Percentiles rank a stretch among this genome's conserved stretches.
These are phyloP conservation scores for Fusarium kyushuense DNA, from an alignment of 2,329 filamentous ascomycete species.

Conservation along the genomic window DNA sequence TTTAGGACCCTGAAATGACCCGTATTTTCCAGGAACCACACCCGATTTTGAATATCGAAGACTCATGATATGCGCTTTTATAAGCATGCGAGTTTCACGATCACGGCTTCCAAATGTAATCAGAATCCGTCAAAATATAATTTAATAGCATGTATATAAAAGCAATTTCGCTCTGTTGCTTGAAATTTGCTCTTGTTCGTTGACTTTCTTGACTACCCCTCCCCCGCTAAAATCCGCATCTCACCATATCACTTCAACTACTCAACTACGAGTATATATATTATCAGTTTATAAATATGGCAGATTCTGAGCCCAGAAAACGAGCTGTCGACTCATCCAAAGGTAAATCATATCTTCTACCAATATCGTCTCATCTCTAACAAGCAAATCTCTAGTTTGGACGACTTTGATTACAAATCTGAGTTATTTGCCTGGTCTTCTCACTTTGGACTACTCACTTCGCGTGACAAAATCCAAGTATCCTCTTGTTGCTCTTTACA, in stretches of 20 bases:
- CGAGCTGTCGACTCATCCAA: slow-evolving; percentile 57
- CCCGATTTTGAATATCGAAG: slow-evolving; percentile 22
- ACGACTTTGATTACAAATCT: slow-evolving; percentile 88
- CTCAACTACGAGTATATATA: slow-evolving; percentile 1
- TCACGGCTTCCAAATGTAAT: not conserved
- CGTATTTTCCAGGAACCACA: slow-evolving; percentile 10
- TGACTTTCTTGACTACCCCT: slow-evolving; percentile 16
- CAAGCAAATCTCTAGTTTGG: slow-evolving; percentile 75
- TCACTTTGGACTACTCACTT: slow-evolving; percentile 84
- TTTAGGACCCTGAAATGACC: slow-evolving; percentile 25
- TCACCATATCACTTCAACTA: slow-evolving; percentile 4
- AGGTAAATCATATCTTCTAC: slow-evolving; percentile 43
- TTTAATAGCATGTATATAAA: not conserved
- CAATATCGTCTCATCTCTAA: not conserved
- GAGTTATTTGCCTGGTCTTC: slow-evolving; percentile 82
- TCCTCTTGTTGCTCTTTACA: slow-evolving; percentile 86
- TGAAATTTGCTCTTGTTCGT: not conserved
- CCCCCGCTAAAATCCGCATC: slow-evolving; percentile 18
- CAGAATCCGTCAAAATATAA: not conserved
- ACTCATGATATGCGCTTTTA: slow-evolving; percentile 19
- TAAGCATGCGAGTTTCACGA: not conserved
- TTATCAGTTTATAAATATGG: slow-evolving; percentile 36
- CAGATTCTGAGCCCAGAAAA: slow-evolving; percentile 34
- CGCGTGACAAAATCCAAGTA: slow-evolving; percentile 74
- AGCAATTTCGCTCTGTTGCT: not conserved